A percentile compares a stretch with the other conserved stretches of the same genome.
These are phyloP conservation scores for Podospora didyma DNA, from an alignment of 495 filamentous ascomycete species.

Conservation along the genomic window DNA sequence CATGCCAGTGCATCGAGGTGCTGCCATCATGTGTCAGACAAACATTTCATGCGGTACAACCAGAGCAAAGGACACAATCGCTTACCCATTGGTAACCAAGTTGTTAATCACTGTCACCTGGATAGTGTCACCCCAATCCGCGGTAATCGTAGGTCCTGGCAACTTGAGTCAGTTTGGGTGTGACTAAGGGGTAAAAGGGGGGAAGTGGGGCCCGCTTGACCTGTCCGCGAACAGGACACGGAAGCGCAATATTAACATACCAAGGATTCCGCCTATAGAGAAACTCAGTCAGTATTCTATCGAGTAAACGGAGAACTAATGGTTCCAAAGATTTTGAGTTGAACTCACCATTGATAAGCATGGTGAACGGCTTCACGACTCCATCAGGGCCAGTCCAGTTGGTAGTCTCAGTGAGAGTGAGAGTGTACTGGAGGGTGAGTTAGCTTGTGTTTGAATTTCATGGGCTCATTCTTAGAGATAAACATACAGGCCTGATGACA, in stretches of 20 bases:
- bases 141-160: not conserved
- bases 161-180: not conserved
- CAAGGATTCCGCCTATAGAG: too few species aligned
- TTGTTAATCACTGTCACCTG: constrained; percentile 54
- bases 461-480: not conserved
- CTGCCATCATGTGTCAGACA: too few species aligned
- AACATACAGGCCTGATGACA: constrained; percentile 14
- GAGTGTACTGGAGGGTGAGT: constrained; percentile 27
- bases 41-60: too few species aligned
- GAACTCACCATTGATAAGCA: constrained; percentile 37
- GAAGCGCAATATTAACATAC: too few species aligned
- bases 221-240: constrained; percentile 6
- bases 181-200: not conserved
- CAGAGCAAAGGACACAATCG: not conserved
- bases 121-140: constrained; percentile 57
- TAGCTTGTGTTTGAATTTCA: not conserved
- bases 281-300: not conserved
- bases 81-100: constrained; percentile 35
- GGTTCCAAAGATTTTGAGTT: not conserved
- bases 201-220: constrained; percentile 50
- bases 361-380: constrained; percentile 31
- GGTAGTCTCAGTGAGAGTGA: constrained; percentile 30
- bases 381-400: constrained; percentile 41
- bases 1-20: constrained; percentile 56
- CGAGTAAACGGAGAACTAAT: constrained; percentile 14